phyloP scores from a whole-genome alignment of 2,329 filamentous ascomycete genomes.

The Colletotrichum cordylinicola region DNA sequence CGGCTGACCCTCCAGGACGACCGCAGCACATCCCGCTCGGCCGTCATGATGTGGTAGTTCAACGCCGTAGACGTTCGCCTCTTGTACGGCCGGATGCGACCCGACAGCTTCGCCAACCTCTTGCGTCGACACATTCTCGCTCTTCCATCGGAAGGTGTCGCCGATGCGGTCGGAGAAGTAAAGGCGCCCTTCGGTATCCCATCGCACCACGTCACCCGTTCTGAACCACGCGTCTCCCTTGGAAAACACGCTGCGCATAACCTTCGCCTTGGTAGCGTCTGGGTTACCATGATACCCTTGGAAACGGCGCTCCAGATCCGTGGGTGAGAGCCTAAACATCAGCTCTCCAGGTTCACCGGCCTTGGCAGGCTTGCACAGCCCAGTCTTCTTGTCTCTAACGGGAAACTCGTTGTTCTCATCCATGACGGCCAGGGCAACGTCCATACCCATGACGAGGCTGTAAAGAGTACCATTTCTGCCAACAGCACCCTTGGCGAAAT shows the following conservation, averaged over 20 bases:
- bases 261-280: conserved; percentile 74
- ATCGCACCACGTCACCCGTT: conserved; percentile 81
- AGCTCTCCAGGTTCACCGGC: conserved; percentile 76
- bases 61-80: conserved; percentile 89
- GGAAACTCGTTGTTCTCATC: conserved; percentile 76
- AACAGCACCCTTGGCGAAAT: conserved; percentile 77
- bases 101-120: conserved; percentile 83
- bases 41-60: conserved; percentile 82
- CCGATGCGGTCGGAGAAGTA: conserved; percentile 85
- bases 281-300: conserved; percentile 84
- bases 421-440: conserved; percentile 67
- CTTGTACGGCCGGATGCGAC: conserved; percentile 67
- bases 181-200: conserved; percentile 72
- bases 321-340: conserved; percentile 71
- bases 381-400: conserved; percentile 69
- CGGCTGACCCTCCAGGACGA: conserved; percentile 60
- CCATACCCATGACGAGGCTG: conserved; percentile 55
- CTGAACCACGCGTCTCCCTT: conserved; percentile 85
- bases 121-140: conserved; percentile 81
- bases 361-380: conserved; percentile 67
- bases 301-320: conserved; percentile 69
- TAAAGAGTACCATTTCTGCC: conserved; percentile 73
- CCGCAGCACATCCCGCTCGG: conserved; percentile 79
- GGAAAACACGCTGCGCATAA: conserved; percentile 74
- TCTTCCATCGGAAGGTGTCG: conserved; percentile 82